Percentiles rank a stretch among this genome's conserved stretches.
Evolutionary conservation across 148 eudicot genomes (phyloP).

Genomic region (Selenicereus undatus): DNA sequence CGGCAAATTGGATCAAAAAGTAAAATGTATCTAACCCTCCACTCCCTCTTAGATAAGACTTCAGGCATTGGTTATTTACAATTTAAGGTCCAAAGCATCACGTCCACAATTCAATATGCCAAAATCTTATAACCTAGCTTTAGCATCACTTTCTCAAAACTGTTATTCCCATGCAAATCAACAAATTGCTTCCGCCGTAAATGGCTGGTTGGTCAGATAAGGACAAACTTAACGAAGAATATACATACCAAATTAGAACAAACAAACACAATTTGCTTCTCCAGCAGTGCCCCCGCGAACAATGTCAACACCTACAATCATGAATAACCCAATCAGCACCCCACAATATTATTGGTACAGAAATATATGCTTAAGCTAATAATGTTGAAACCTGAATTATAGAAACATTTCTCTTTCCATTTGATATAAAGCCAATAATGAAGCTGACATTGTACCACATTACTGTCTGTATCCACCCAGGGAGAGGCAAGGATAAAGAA

Average conservation of each 20-base stretch:
- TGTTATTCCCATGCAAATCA: not conserved
- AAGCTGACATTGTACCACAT: not conserved
- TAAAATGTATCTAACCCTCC: not conserved
- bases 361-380: not conserved
- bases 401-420: not conserved
- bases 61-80: not conserved
- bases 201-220: constrained; percentile 1
- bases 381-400: not conserved
- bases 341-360: not conserved
- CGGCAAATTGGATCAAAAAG: not conserved
- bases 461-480: not conserved
- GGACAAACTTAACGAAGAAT: not conserved
- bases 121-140: not conserved
- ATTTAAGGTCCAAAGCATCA: not conserved
- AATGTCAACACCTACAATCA: constrained; percentile 70
- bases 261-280: constrained; percentile 81
- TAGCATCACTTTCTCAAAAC: not conserved
- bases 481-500: not conserved
- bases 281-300: constrained; percentile 84
- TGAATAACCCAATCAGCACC: constrained; percentile 17
- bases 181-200: not conserved
- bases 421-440: not conserved
- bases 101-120: not conserved
- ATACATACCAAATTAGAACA: constrained; percentile 84
- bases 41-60: not conserved